Evolutionary conservation across 352 stramenopile genomes (phyloP).

Genomic region (Elongisporangium prolatum): DNA sequence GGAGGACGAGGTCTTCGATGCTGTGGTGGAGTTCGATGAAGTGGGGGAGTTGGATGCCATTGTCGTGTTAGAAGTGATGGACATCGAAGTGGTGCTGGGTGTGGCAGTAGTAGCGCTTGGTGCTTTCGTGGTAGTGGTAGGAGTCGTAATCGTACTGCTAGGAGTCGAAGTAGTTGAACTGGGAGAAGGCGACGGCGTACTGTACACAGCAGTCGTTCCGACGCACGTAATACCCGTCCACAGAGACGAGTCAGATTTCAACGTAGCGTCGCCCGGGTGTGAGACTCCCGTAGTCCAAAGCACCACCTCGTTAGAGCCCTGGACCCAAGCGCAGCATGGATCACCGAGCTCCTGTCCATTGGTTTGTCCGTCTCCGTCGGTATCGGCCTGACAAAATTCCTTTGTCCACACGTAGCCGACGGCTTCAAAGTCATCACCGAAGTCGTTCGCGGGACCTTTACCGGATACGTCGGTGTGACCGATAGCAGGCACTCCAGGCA

Average conservation of each 20-base stretch:
- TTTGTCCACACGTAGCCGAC: constrained; percentile 17
- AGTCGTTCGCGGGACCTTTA: constrained; percentile 17
- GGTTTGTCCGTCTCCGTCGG: constrained; percentile 23
- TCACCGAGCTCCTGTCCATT: constrained; percentile 23
- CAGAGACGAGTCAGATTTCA: constrained; percentile 9
- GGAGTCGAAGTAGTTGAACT: not conserved
- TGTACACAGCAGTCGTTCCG: not conserved
- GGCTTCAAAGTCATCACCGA: constrained; percentile 18
- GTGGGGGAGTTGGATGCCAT: not conserved
- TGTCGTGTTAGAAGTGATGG: not conserved
- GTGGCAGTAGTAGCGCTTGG: not conserved
- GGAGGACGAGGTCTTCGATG: not conserved
- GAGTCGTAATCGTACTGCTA: not conserved
- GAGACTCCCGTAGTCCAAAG: constrained; percentile 19
- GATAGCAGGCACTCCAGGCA: constrained; percentile 16
- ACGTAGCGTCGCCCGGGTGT: constrained; percentile 14
- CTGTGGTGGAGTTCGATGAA: not conserved
- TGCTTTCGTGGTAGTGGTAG: not conserved
- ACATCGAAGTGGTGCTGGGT: not conserved
- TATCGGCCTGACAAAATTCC: constrained; percentile 18
- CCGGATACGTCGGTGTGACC: constrained; percentile 18
- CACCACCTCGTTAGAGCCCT: constrained; percentile 6
- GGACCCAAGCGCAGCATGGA: constrained; percentile 19
- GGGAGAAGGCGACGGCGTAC: not conserved
- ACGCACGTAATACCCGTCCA: constrained; percentile 1